phyloP scores from a whole-genome alignment of 176 grass and related monocot species.

The Chrysopogon serrulatus region DNA sequence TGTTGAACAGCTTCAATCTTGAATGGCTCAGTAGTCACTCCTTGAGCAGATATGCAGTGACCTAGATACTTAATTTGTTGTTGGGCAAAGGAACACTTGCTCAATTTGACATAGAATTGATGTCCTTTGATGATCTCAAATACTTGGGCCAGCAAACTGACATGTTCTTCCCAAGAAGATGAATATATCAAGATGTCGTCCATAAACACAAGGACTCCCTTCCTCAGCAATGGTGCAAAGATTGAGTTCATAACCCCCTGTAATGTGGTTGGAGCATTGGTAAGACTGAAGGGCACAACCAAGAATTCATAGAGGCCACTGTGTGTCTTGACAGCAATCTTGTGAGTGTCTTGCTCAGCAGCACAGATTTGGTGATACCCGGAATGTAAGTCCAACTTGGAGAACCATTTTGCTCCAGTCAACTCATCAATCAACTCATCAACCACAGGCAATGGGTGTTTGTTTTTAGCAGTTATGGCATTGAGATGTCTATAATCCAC shows the following conservation, averaged over 20 bases:
- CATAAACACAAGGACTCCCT: not conserved
- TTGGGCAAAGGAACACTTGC: not conserved
- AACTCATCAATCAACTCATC: too few species aligned
- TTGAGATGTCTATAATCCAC: too few species aligned
- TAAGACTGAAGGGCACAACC: not conserved
- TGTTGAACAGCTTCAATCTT: not conserved
- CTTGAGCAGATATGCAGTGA: not conserved
- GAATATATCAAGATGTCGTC: not conserved
- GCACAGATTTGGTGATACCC: not conserved
- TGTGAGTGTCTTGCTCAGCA: not conserved
- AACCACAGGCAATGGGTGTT: too few species aligned
- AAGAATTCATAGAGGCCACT: not conserved
- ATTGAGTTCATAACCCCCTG: not conserved
- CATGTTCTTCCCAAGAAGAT: not conserved
- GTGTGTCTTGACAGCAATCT: not conserved
- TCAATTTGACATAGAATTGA: too few species aligned
- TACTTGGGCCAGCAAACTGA: not conserved
- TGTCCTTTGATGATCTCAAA: too few species aligned
- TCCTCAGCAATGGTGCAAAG: not conserved
- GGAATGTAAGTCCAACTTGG: not conserved
- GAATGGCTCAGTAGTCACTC: not conserved
- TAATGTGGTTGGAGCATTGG: not conserved
- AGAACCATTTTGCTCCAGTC: too few species aligned
- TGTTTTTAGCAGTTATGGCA: too few species aligned
- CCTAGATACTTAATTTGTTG: not conserved